Conservation (phyloP, 2,329 filamentous ascomycete genomes). For the Sclerotinia spermophila region DNA sequence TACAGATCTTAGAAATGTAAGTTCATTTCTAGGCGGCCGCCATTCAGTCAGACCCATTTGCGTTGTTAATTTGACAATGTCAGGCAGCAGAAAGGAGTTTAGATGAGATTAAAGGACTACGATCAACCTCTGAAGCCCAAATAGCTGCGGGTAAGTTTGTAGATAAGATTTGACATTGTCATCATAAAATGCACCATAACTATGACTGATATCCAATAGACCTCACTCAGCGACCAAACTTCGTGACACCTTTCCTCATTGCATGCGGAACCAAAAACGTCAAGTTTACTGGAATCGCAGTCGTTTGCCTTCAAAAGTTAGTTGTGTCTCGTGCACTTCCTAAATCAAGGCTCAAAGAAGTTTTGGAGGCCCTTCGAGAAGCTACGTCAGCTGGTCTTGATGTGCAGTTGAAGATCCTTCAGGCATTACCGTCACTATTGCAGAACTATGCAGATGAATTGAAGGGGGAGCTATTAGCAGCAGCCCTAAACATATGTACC, state of each 20-base stretch:
- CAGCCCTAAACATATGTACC: slow-evolving; percentile 84
- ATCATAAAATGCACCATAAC: neutral
- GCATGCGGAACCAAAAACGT: slow-evolving; percentile 87
- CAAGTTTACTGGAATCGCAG: slow-evolving; percentile 83
- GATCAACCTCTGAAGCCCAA: slow-evolving; percentile 66
- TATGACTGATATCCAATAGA: slow-evolving; percentile 50
- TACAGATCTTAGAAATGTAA: slow-evolving; percentile 77
- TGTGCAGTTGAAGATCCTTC: slow-evolving; percentile 92
- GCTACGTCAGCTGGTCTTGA: slow-evolving; percentile 78
- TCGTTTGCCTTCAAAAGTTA: slow-evolving; percentile 84
- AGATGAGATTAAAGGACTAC: slow-evolving; percentile 77
- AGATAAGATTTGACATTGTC: neutral
- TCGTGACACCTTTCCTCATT: slow-evolving; percentile 90
- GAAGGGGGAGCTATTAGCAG: slow-evolving; percentile 75
- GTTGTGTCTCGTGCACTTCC: slow-evolving; percentile 80
- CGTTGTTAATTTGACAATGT: slow-evolving; percentile 39
- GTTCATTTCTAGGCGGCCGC: slow-evolving; percentile 30
- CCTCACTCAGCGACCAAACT: slow-evolving; percentile 73
- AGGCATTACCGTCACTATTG: slow-evolving; percentile 81
- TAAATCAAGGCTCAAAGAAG: slow-evolving; percentile 73
- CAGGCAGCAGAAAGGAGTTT: slow-evolving; percentile 87
- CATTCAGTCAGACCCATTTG: slow-evolving; percentile 16
- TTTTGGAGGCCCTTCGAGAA: slow-evolving; percentile 83
- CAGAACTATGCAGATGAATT: slow-evolving; percentile 86
- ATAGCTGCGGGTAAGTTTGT: slow-evolving; percentile 38